These are phyloP conservation scores for Cicer yamashitae DNA, from an alignment of 306 rosid species.

Conservation along the genomic window DNA sequence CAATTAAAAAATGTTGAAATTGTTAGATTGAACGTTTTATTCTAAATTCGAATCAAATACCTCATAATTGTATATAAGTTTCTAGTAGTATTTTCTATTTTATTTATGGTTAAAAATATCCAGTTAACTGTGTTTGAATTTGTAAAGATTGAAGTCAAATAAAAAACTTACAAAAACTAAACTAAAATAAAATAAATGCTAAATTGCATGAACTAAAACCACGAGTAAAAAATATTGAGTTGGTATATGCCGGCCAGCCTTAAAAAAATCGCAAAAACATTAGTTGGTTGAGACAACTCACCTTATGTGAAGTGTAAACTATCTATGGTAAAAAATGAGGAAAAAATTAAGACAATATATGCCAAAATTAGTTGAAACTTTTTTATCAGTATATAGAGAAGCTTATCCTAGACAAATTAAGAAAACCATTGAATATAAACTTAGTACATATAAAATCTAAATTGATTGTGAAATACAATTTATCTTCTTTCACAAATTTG, in stretches of 20 bases:
- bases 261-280: neutral
- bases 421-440: neutral
- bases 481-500: neutral
- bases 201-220: too few species aligned
- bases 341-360: constrained; percentile 9
- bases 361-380: neutral
- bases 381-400: neutral
- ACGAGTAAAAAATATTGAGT: too few species aligned
- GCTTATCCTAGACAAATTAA: neutral
- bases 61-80: too few species aligned
- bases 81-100: too few species aligned
- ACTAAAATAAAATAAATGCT: too few species aligned
- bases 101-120: too few species aligned
- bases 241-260: neutral
- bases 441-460: neutral
- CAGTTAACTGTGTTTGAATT: too few species aligned
- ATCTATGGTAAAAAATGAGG: neutral
- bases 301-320: neutral
- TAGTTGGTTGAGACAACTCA: constrained; percentile 16
- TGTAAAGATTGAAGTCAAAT: too few species aligned
- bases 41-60: too few species aligned
- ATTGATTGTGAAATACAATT: constrained; percentile 21
- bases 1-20: too few species aligned
- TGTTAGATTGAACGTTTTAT: too few species aligned
- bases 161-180: too few species aligned